Percentiles rank a stretch among this genome's conserved stretches.
Conservation (phyloP, 345 rosid genomes). For the Eucalyptus albens region DNA sequence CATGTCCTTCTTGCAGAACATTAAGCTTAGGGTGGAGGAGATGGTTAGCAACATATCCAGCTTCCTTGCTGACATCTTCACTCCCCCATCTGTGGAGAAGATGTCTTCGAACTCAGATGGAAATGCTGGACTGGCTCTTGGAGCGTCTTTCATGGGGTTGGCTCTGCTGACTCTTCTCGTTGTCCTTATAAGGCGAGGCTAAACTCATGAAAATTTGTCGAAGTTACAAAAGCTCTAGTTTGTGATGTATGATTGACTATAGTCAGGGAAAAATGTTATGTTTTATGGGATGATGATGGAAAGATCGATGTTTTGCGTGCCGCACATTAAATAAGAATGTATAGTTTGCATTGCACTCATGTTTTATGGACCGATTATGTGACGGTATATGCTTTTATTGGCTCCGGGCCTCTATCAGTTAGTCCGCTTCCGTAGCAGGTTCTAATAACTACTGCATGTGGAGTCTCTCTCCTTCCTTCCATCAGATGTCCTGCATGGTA, state of each 20-base stretch:
- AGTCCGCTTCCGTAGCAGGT: neutral
- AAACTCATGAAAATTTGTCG: constrained; percentile 23
- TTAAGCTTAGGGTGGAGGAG: constrained; percentile 32
- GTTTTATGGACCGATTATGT: neutral
- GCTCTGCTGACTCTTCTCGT: constrained; percentile 48
- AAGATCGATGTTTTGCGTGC: neutral
- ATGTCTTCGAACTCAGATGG: constrained; percentile 4
- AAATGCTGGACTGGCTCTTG: constrained; percentile 7
- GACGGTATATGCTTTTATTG: neutral
- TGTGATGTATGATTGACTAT: neutral
- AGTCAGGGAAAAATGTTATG: neutral
- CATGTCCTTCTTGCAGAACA: constrained; percentile 14
- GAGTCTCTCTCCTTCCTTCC: neutral
- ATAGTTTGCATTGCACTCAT: neutral
- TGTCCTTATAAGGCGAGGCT: constrained; percentile 52
- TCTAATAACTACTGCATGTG: neutral
- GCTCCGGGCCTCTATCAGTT: neutral
- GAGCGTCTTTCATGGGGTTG: constrained; percentile 40
- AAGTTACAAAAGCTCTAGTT: neutral
- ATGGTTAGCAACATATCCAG: constrained; percentile 39
- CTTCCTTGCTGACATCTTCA: constrained; percentile 36
- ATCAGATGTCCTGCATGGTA: neutral
- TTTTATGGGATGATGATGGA: neutral
- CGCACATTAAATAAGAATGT: neutral
- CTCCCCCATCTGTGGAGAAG: constrained; percentile 11